phyloP scores from a whole-genome alignment of 2,329 filamentous ascomycete species.

The Penicillium verrucosum region DNA sequence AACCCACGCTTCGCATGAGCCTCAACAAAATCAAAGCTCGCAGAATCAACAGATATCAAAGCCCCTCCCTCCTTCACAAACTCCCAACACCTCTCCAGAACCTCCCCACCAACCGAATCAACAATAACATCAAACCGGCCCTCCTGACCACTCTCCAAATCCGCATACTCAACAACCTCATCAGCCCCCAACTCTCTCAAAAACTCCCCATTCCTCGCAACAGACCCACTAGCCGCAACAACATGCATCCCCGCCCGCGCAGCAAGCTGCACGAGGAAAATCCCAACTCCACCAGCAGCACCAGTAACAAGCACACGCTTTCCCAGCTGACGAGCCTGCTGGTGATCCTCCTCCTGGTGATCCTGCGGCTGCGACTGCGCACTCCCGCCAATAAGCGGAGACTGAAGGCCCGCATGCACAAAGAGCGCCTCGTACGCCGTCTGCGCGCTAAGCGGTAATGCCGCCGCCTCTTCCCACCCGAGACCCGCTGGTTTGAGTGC shows the following conservation, averaged over 20 bases:
- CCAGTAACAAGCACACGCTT: slow-evolving; percentile 36
- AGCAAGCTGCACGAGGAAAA: slow-evolving; percentile 40
- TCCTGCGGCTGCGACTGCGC: neutral
- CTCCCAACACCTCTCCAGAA: slow-evolving; percentile 22
- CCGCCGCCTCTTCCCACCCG: slow-evolving; percentile 24
- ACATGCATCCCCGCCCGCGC: slow-evolving; percentile 28
- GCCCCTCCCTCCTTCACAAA: slow-evolving; percentile 15
- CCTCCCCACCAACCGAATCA: slow-evolving; percentile 28
- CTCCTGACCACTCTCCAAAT: neutral
- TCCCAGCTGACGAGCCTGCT: neutral
- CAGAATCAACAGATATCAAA: slow-evolving; percentile 30
- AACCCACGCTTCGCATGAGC: slow-evolving; percentile 21
- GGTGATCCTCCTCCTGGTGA: neutral
- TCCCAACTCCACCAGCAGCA: slow-evolving; percentile 39
- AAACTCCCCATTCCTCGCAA: slow-evolving; percentile 33
- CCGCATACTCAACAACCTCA: slow-evolving; percentile 38
- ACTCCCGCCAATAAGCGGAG: neutral
- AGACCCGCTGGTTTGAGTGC: slow-evolving; percentile 23
- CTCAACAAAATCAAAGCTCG: slow-evolving; percentile 28
- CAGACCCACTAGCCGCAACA: slow-evolving; percentile 39
- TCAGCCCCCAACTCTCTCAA: slow-evolving; percentile 37
- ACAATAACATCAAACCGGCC: slow-evolving; percentile 24
- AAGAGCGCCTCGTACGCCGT: slow-evolving; percentile 36
- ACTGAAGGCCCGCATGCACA: slow-evolving; percentile 21
- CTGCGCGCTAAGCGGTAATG: slow-evolving; percentile 28